Evolutionary conservation across 139 green algal species (phyloP), one percentile per base, ranked within the genome.

Genomic region (Haematococcus lacustris): DNA sequence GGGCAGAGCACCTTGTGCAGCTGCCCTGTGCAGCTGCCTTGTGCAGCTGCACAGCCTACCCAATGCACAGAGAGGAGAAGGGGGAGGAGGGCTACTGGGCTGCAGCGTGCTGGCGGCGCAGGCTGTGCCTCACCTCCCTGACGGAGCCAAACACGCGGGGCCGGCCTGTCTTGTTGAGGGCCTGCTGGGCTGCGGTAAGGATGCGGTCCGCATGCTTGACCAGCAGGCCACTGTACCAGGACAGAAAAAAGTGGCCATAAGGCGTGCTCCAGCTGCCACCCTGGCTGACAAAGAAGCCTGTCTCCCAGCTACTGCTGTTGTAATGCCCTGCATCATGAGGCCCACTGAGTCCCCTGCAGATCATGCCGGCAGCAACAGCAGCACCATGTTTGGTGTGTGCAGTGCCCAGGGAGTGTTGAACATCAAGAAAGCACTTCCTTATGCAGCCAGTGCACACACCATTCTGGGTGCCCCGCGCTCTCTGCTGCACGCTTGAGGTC

Each of bases 281-380:
- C 32, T 93, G 74, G 66, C 76, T 88, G 7, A 85, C 75, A 77
- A 98, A 98, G 78, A 98, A 98, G 26, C 89, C 91, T 6, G 94
- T 97, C 38, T 98, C 90, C 74, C 87, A 88, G 50, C 86, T 86
- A 40, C 76, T 80, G 68, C 87, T 87, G 82, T 97, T 98, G 88
- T 98, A 99, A 62, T 89, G 76, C 39, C 95, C 94, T 0, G 89
- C 87, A 75, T 99, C 94, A 71, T 98, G 93, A 7, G 95, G 94
- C 17, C 91, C 94, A 53, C 81, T 84, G 7, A 85, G 73, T 21
- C 92, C 93, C 92, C 92, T 96, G 72, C 65, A 51, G 34, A n/a
- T n/a, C 7, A 65, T 51, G 34, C 26, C 3, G n/a, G 2, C 5
- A 60, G 34, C 37, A 75, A 71, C 32, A 53, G 30, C 64, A 66